These are phyloP conservation scores for Schizochytrium sp. DNA, from an alignment of 108 stramenopile species.

Conservation along the genomic window DNA sequence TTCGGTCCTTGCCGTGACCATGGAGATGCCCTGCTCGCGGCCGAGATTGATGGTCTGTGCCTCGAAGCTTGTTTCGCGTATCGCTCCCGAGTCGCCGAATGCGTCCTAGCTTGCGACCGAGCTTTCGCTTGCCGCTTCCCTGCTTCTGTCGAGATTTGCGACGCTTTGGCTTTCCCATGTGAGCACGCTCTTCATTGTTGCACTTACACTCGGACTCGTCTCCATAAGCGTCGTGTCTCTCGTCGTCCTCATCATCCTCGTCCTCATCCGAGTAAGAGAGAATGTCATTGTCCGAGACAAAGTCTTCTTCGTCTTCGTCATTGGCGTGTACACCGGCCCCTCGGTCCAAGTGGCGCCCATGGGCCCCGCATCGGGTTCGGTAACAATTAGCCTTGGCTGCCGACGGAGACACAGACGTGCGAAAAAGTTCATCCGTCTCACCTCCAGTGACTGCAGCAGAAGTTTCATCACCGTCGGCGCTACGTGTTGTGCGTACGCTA, in stretches of 20 bases:
- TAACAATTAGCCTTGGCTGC: too few species aligned
- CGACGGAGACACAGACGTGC: too few species aligned
- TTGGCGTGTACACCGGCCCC: too few species aligned
- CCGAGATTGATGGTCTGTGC: too few species aligned
- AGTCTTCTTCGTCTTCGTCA: too few species aligned
- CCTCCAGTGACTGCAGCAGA: too few species aligned
- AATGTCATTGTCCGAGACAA: neutral
- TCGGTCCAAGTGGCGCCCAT: too few species aligned
- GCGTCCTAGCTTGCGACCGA: neutral
- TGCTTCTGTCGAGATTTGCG: neutral
- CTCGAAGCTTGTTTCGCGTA: neutral
- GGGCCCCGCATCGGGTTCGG: too few species aligned
- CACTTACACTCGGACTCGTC: neutral
- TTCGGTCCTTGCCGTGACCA: neutral
- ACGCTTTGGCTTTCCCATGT: neutral
- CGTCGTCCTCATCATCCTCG: neutral
- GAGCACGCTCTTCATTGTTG: neutral
- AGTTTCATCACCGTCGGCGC: neutral
- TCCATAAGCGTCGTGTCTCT: too few species aligned
- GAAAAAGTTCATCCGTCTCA: too few species aligned
- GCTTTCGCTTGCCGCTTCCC: neutral
- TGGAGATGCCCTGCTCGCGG: too few species aligned
- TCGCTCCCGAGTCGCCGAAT: neutral
- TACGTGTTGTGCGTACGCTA: neutral
- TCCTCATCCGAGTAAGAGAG: neutral